Conservation (phyloP, 2,329 filamentous ascomycete species). For the Colletotrichum sp. region DNA sequence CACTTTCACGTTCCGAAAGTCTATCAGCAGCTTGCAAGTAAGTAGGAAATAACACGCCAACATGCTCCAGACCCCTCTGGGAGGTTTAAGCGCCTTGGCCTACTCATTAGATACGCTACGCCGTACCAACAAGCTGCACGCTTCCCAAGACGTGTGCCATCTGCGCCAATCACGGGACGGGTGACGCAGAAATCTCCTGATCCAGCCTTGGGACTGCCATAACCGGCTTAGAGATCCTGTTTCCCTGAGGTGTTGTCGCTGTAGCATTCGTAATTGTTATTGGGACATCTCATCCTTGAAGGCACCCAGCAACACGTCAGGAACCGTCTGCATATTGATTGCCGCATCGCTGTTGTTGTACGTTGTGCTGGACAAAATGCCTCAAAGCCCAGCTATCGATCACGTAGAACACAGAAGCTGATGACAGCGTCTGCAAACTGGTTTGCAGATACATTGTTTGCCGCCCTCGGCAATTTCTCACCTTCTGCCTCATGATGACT, state of each 20-base stretch:
- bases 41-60: neutral
- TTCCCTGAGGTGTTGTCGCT: neutral
- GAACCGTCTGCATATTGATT: neutral
- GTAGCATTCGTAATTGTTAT: neutral
- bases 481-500: neutral
- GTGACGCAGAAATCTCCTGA: constrained; percentile 18
- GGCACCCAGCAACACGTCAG: neutral
- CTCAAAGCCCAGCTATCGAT: neutral
- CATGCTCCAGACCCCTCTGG: neutral
- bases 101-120: neutral
- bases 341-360: neutral
- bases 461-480: neutral
- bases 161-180: constrained; percentile 4
- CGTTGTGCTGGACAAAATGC: neutral
- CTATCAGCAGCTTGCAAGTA: neutral
- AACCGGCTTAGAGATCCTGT: neutral
- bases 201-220: neutral
- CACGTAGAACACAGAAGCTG: neutral
- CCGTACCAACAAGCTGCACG: neutral
- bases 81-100: neutral
- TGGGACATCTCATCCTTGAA: neutral
- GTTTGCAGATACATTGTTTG: neutral
- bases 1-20: neutral
- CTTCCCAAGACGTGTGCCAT: neutral
- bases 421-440: neutral